phyloP scores from a whole-genome alignment of 352 stramenopile genomes.

The Pythium plurisporium region DNA sequence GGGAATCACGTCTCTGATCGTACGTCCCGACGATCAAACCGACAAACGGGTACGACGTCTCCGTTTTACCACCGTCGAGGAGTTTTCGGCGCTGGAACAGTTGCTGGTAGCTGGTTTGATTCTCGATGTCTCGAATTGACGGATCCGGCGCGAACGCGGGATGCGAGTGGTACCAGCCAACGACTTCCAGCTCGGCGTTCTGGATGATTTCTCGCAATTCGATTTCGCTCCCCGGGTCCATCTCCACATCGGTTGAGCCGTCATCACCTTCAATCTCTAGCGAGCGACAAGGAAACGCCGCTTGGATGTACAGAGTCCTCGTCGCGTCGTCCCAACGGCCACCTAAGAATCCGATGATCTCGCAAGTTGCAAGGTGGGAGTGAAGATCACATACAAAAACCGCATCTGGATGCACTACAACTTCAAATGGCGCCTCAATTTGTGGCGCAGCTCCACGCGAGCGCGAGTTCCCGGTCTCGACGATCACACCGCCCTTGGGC shows the following conservation, averaged over 20 bases:
- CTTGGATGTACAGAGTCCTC: constrained; percentile 90
- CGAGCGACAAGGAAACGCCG: constrained; percentile 90
- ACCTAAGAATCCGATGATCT: constrained; percentile 94
- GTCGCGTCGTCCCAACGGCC: constrained; percentile 81
- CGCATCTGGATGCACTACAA: constrained; percentile 87
- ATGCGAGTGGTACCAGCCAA: constrained; percentile 96
- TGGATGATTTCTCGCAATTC: constrained; percentile 88
- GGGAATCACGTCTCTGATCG: constrained; percentile 69
- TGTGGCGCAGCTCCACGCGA: constrained; percentile 33
- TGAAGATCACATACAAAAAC: constrained; percentile 92
- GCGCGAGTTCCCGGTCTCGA: constrained; percentile 20
- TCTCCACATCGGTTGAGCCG: constrained; percentile 93
- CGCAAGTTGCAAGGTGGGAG: constrained; percentile 88
- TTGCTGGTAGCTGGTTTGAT: constrained; percentile 92
- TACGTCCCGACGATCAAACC: constrained; percentile 94
- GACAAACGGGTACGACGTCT: constrained; percentile 85
- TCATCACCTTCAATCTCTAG: constrained; percentile 86
- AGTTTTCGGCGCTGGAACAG: constrained; percentile 67
- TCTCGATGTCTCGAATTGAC: constrained; percentile 92
- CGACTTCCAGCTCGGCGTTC: constrained; percentile 85
- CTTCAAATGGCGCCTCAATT: constrained; percentile 76
- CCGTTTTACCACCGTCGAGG: constrained; percentile 16
- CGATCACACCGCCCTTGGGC: constrained; percentile 23
- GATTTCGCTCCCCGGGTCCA: constrained; percentile 92
- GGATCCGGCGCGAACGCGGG: constrained; percentile 91